Base-by-base conservation (phyloP, 2,329 filamentous ascomycete genomes). In the Neophaeococcomyces aloes region DNA sequence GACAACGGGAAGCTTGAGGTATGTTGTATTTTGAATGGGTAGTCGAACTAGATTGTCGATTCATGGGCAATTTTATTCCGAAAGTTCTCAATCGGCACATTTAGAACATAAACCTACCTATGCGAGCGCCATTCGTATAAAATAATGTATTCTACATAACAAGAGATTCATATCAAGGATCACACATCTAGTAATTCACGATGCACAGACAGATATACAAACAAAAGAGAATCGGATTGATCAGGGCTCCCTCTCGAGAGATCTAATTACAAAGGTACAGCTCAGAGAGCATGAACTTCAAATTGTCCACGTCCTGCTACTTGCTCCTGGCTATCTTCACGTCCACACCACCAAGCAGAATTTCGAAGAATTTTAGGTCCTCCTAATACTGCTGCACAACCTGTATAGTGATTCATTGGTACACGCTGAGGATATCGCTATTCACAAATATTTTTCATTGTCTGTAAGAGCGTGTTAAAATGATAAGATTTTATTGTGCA, bases 171-270 rank as follows among this genome's bases (percentile, higher is more conserved):
- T n/a, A n/a, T n/a, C n/a, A n/a, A n/a, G n/a, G n/a, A n/a, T n/a
- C n/a, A n/a, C n/a, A n/a, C n/a, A n/a, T n/a, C n/a, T n/a, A n/a
- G n/a, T n/a, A n/a, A n/a, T n/a, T n/a, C n/a, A n/a, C n/a, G n/a
- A n/a, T n/a, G n/a, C n/a, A n/a, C 23, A 5, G 10, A 5, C 10
- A 27, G 5, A 27, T 27, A 10, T 38, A 41, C 38, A 41, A 29
- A 42, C 39, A 42, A 27, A 34, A 27, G 39, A 42, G 34, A 29
- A 27, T 27, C 29, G 39, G 39, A 42, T 42, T 42, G 39, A 42
- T 35, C 35, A 21, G 27, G 29, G 30, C 14, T 42, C 23, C 37
- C 35, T 42, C 35, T 35, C 39, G 31, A 42, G 39, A 42, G 30
- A 42, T 42, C 39, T 42, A 42, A 42, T 33, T 42, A 42, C 39